A percentile compares a stretch with the other conserved stretches of the same genome.
Evolutionary conservation across 2,329 filamentous ascomycete genomes (phyloP).

Genomic region (Blumeria hordei): DNA sequence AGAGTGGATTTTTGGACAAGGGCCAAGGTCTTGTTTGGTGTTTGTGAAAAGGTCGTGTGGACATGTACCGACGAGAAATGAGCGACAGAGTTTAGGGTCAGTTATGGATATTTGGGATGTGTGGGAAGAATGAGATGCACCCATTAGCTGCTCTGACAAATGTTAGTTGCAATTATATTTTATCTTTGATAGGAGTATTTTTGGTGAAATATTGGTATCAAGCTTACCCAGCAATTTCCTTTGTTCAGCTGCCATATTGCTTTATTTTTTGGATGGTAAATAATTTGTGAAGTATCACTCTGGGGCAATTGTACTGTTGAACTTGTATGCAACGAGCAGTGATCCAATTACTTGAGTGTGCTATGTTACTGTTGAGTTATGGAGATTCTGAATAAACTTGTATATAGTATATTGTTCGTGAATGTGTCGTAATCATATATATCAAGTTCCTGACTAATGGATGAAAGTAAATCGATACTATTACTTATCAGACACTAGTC

Average conservation of each 20-base stretch:
- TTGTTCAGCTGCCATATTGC: slow-evolving; percentile 77
- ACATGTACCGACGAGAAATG: slow-evolving; percentile 79
- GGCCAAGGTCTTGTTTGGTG: slow-evolving; percentile 89
- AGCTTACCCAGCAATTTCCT: slow-evolving; percentile 64
- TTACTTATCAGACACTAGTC: no score
- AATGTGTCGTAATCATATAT: no score
- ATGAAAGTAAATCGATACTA: no score
- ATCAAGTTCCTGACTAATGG: no score
- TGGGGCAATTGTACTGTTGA: no score
- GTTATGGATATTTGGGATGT: slow-evolving; percentile 66
- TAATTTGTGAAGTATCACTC: not conserved
- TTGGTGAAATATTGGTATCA: not conserved
- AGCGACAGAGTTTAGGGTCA: slow-evolving; percentile 84
- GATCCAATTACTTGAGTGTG: no score
- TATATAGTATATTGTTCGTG: no score
- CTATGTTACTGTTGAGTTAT: no score
- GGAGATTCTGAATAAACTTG: no score
- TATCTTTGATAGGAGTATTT: no score
- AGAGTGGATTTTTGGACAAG: slow-evolving; percentile 69
- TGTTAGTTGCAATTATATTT: slow-evolving; percentile 3
- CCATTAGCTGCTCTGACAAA: slow-evolving; percentile 66
- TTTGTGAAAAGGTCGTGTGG: slow-evolving; percentile 99
- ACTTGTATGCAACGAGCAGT: no score
- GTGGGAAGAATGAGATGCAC: slow-evolving; percentile 46
- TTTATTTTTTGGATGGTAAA: slow-evolving; percentile 5